phyloP scores from a whole-genome alignment of 768 basidiomycete species.

The Pholiota microspora region DNA sequence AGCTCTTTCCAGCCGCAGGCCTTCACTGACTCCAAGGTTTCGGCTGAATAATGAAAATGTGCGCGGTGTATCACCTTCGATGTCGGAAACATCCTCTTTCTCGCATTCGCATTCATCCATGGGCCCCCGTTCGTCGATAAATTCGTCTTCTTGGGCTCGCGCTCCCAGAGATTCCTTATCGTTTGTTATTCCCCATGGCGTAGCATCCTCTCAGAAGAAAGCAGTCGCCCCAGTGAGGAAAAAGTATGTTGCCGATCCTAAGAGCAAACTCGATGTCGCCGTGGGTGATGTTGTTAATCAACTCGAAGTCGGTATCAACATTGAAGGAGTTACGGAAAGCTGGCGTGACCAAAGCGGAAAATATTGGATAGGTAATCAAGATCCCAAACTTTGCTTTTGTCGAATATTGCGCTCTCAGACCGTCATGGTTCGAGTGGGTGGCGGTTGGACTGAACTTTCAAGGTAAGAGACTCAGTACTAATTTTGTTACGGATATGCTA shows the following conservation, averaged over 20 bases:
- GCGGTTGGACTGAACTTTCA: constrained; percentile 90
- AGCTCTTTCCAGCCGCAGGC: constrained; percentile 31
- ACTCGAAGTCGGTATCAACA: constrained; percentile 79
- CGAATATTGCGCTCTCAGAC: constrained; percentile 88
- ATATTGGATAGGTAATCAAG: constrained; percentile 94
- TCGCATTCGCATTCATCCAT: constrained; percentile 45
- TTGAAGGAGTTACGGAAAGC: constrained; percentile 77
- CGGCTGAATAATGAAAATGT: constrained; percentile 38
- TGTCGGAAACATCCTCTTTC: constrained; percentile 56
- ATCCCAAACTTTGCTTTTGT: constrained; percentile 88
- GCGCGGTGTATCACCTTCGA: constrained; percentile 55
- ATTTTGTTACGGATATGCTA: constrained; percentile 9
- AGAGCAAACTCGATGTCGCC: constrained; percentile 88
- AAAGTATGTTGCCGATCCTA: constrained; percentile 84
- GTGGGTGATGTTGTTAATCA: constrained; percentile 91
- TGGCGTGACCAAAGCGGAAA: constrained; percentile 95
- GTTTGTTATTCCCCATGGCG: constrained; percentile 34
- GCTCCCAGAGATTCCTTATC: constrained; percentile 65
- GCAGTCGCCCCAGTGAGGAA: constrained; percentile 44
- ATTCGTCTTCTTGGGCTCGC: constrained; percentile 65
- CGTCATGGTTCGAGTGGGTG: constrained; percentile 95
- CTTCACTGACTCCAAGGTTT: constrained; percentile 33
- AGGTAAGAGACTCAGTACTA: constrained; percentile 45
- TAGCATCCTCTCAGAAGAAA: constrained; percentile 50
- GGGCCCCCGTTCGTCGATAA: constrained; percentile 38